Percentiles rank a stretch among this genome's conserved stretches.
Evolutionary conservation across 305 asterid species (phyloP).

Genomic region (Rubia peregrina): DNA sequence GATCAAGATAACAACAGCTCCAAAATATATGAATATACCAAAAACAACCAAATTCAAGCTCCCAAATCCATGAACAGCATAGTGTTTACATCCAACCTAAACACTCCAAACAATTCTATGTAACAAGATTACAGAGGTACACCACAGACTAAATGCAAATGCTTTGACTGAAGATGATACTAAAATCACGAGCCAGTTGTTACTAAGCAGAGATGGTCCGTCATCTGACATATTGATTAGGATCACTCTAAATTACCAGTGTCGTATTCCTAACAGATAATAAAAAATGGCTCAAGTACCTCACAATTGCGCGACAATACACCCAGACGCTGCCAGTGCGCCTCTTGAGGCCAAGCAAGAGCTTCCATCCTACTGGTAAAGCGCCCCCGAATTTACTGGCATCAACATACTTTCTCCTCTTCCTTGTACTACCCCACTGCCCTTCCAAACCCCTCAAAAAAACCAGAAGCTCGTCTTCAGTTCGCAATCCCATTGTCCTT

Average conservation of each 20-base stretch:
- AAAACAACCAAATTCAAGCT: background rate
- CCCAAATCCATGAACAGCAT: background rate
- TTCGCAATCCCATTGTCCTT: conserved; percentile 58
- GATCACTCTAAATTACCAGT: background rate
- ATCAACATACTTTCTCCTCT: conserved; percentile 83
- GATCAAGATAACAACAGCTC: background rate
- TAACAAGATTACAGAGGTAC: background rate
- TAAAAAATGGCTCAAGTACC: conserved; percentile 38
- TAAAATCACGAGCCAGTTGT: background rate
- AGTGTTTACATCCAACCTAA: background rate
- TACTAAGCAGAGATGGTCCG: background rate
- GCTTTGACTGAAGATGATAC: background rate
- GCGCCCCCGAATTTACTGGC: conserved; percentile 50
- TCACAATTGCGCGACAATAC: conserved; percentile 66
- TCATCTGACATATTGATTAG: background rate
- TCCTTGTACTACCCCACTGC: conserved; percentile 91
- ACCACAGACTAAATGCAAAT: background rate
- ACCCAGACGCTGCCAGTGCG: conserved; percentile 55
- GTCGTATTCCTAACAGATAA: background rate
- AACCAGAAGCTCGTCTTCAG: conserved; percentile 57
- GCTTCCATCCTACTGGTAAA: conserved; percentile 79
- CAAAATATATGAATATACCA: background rate
- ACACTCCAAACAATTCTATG: background rate
- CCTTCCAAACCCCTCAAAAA: conserved; percentile 68
- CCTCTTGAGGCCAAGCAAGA: conserved; percentile 71